phyloP scores from a whole-genome alignment of 1,284 basidiomycete species.

The Inonotus obliquus region DNA sequence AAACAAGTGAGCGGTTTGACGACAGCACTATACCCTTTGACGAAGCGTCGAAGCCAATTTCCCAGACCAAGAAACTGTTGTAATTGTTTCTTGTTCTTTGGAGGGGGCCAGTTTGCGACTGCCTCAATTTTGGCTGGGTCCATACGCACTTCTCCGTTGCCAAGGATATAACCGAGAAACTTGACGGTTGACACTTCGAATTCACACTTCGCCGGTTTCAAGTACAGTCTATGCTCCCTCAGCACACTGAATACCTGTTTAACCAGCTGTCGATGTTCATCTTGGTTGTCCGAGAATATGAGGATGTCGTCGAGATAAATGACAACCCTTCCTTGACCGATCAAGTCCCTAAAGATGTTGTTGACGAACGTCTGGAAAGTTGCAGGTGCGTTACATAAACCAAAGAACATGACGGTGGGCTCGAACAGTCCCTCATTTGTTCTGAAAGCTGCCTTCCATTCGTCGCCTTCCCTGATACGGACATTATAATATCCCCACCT shows the following conservation, averaged over 20 bases:
- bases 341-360: background rate
- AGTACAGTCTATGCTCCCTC: background rate
- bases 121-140: slow-evolving; percentile 22
- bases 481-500: slow-evolving; percentile 29
- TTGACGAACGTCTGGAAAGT: background rate
- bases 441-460: background rate
- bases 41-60: slow-evolving; percentile 23
- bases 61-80: slow-evolving; percentile 22
- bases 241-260: background rate
- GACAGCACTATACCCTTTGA: background rate
- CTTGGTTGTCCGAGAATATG: background rate
- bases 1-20: background rate
- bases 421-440: background rate
- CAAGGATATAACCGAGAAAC: background rate
- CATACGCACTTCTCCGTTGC: background rate
- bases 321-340: background rate
- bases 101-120: slow-evolving; percentile 24
- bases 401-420: background rate
- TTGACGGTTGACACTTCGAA: background rate
- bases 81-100: slow-evolving; percentile 18
- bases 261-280: background rate
- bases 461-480: background rate
- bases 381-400: background rate
- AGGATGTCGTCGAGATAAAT: background rate
- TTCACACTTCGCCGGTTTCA: background rate